Evolutionary conservation across 2,329 filamentous ascomycete genomes (phyloP), one percentile per base, ranked within the genome.

Genomic region (Zarea fungicola): DNA sequence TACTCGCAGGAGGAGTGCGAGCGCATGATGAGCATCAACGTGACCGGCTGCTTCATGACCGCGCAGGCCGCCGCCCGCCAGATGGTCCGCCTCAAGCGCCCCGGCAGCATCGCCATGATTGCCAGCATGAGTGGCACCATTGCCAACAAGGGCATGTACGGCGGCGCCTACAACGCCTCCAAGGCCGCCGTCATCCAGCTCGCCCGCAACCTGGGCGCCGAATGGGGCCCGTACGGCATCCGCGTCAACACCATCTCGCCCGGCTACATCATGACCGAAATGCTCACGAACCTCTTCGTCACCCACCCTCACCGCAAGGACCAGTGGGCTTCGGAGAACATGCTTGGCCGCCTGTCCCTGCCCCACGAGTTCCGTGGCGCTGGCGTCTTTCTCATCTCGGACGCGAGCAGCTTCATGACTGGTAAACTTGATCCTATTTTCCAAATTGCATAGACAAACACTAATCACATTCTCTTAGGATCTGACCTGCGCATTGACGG

Each of bases 11-110:
- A 84, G 61, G 86, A 89, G 62, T 81, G 82, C 63, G 82, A 90
- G 63, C 79, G 83, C 66, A 88, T 95, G 74, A 77, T 95, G 66
- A 80, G 86, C 59, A 84, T 92, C 61, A 95, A 96, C 68, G 76
- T 95, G 58, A 93, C 83, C n/a, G 91, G 90, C 11, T 83, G 78
- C 23, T 88, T 89, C 69, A 81, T 91, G 78, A 95, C 89, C 54
- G 89, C 89, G 22, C 88, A 92, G 72, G 89, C 89, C 18, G 87
- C 89, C n/a, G 91, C 90, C 28, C 78, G 84, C 48, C 85, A 93
- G 64, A 83, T 87, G 77, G 70, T 82, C 19, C 74, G 75, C 43
- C 71, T 79, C 23, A 74, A 78, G 50, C 72, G 69, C 22, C 68
- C 71, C 6, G 83, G 83, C 0, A 85, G 80, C 60, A 78, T 87